Evolutionary conservation across 2,329 filamentous ascomycete species (phyloP).

Genomic region (Penicillium sp.): DNA sequence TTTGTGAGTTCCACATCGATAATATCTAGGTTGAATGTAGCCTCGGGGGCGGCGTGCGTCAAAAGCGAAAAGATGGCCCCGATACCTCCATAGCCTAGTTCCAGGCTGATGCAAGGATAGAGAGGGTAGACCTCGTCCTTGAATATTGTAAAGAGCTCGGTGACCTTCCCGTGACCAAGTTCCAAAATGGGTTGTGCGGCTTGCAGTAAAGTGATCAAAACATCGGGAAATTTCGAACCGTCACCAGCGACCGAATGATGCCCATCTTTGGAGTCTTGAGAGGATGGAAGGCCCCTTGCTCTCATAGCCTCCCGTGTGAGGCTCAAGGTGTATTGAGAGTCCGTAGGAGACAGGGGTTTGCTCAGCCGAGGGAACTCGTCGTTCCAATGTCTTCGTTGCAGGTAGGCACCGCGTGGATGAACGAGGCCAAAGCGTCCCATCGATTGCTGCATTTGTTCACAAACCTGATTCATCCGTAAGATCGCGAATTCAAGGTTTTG

Average conservation of each 20-base stretch:
- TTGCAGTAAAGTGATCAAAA: neutral
- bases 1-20: neutral
- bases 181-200: neutral
- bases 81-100: neutral
- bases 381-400: neutral
- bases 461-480: neutral
- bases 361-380: neutral
- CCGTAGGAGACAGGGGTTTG: neutral
- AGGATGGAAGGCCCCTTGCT: neutral
- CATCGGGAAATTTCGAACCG: neutral
- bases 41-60: neutral
- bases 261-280: neutral
- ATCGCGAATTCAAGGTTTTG: neutral
- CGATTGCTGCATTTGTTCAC: neutral
- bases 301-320: neutral
- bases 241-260: neutral
- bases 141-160: neutral
- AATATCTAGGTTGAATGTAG: neutral
- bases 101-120: neutral
- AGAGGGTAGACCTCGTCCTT: neutral
- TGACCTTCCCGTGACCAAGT: neutral
- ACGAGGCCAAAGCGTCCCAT: neutral
- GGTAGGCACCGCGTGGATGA: neutral
- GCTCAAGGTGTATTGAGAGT: neutral
- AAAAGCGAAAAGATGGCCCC: neutral